Evolutionary conservation across 148 eudicot species (phyloP), one percentile per base, ranked within the genome.

Genomic region (Diospyros lotus): DNA sequence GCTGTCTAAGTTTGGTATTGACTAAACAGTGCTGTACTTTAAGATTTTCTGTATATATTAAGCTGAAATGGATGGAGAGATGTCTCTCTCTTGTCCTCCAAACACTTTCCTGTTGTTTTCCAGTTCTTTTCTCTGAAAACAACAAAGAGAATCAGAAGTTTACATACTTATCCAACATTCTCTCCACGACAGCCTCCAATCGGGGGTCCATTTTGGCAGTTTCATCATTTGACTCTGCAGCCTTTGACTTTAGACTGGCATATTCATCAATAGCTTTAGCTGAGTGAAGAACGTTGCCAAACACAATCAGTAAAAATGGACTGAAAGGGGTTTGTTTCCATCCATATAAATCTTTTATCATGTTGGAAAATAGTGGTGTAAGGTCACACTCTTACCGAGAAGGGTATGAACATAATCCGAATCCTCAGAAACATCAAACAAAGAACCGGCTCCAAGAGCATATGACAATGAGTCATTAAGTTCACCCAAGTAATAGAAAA

Each of bases 241-340:
- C 88, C 84, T 89, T 95, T 40, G 88, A 87, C 80, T 86, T 89
- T 44, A 89, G 88, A 75, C 82, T 88, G 46, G 96, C 98, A 80
- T 95, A 95, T 79, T 95, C 98, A 80, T 95, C 98, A 51, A 95
- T 89, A 42, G 98, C 97, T 86, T 92, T 95, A 76, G 91, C 98
- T 95, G 88, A 73, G 41, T 10, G 63, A 69, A 56, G 79, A 68
- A 44, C 75, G 28, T 28, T 28, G 28, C 28, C 28, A 54, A 77
- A 53, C 3, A 40, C 28, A 10, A 15, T 53, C 28, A 52, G 62
- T 11, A 28, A 39, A 4, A n/a, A n/a, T 44, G 44, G 51, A 66
- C 7, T 15, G 6, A 13, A 42, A 6, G 14, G 2, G 18, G n/a
- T n/a, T 17, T 14, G 28, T 28, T 28, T 28, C 28, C 28, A 28